These are phyloP conservation scores for Camellia granthamiana DNA, from an alignment of 148 eudicot species.

Conservation along the genomic window DNA sequence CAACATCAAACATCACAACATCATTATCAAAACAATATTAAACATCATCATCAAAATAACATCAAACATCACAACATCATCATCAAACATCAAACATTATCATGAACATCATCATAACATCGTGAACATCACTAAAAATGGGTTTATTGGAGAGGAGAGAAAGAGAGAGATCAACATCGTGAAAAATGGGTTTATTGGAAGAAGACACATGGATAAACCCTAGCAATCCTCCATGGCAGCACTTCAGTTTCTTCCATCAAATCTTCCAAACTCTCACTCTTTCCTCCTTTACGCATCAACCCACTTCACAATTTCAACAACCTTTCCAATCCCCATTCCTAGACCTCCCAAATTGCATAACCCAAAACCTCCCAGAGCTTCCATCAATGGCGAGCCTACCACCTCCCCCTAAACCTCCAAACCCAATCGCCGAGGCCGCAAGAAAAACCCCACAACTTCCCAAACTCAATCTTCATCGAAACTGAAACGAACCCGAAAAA, in stretches of 20 bases:
- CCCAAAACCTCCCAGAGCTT: slow-evolving; percentile 12
- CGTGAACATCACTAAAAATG: too few species aligned
- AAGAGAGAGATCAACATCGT: too few species aligned
- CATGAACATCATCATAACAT: too few species aligned
- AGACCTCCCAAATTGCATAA: not conserved
- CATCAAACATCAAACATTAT: too few species aligned
- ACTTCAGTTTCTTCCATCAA: slow-evolving; percentile 22
- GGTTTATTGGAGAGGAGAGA: too few species aligned
- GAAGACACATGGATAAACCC: slow-evolving; percentile 30
- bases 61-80: too few species aligned
- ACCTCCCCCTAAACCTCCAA: slow-evolving; percentile 16
- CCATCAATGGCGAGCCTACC: slow-evolving; percentile 19
- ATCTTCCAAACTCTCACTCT: slow-evolving; percentile 12
- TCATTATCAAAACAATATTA: too few species aligned
- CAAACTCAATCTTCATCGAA: slow-evolving; percentile 13
- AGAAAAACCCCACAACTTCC: slow-evolving; percentile 28
- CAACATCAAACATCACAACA: too few species aligned
- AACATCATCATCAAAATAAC: too few species aligned
- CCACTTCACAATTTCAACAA: slow-evolving; percentile 16
- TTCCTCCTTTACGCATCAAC: slow-evolving; percentile 9
- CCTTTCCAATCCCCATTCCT: slow-evolving; percentile 6
- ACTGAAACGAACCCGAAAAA: slow-evolving; percentile 26
- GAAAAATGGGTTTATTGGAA: too few species aligned
- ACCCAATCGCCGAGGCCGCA: slow-evolving; percentile 37
- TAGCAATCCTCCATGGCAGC: slow-evolving; percentile 28